Percentiles rank a stretch among this genome's conserved stretches.
These are phyloP conservation scores for Dioszegia crocea DNA, from an alignment of 768 basidiomycete genomes.

Conservation along the genomic window DNA sequence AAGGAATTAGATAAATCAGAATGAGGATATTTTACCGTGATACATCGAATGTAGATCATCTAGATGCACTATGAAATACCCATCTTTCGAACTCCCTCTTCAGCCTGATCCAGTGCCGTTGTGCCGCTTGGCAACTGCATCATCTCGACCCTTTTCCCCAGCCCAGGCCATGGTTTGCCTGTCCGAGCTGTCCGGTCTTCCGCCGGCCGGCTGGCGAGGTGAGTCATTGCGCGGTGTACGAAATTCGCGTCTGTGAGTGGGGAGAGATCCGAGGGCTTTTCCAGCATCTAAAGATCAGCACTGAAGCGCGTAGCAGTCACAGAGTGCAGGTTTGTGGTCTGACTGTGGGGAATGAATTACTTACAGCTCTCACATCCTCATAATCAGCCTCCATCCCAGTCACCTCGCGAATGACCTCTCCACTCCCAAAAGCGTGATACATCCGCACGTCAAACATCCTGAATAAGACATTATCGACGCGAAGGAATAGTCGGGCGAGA, in stretches of 20 bases:
- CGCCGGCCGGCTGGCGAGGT: constrained; percentile 5
- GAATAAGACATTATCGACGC: constrained; percentile 93
- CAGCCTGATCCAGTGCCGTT: constrained; percentile 9
- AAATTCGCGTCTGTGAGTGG: constrained; percentile 83
- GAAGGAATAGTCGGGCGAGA: constrained; percentile 80
- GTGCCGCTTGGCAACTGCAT: constrained; percentile 26
- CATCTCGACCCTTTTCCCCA: constrained; percentile 65
- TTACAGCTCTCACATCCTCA: constrained; percentile 69
- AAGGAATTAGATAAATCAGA: constrained; percentile 9
- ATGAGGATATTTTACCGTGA: not conserved
- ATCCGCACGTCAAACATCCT: constrained; percentile 81
- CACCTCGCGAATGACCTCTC: constrained; percentile 66
- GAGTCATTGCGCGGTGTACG: constrained; percentile 52
- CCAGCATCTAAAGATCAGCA: constrained; percentile 27
- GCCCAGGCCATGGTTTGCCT: constrained; percentile 77
- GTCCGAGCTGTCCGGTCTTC: constrained; percentile 54
- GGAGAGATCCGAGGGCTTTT: constrained; percentile 63
- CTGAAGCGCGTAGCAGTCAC: not conserved
- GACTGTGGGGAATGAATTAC: constrained; percentile 30
- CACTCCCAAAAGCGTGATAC: constrained; percentile 69
- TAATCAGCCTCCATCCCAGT: constrained; percentile 91
- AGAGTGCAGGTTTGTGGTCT: too few species aligned
- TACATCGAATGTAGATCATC: not conserved
- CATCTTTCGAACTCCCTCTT: constrained; percentile 2
- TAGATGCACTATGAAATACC: not conserved